Base-by-base conservation (phyloP, 2,329 filamentous ascomycete species). In the Arachnopeziza araneosa region DNA sequence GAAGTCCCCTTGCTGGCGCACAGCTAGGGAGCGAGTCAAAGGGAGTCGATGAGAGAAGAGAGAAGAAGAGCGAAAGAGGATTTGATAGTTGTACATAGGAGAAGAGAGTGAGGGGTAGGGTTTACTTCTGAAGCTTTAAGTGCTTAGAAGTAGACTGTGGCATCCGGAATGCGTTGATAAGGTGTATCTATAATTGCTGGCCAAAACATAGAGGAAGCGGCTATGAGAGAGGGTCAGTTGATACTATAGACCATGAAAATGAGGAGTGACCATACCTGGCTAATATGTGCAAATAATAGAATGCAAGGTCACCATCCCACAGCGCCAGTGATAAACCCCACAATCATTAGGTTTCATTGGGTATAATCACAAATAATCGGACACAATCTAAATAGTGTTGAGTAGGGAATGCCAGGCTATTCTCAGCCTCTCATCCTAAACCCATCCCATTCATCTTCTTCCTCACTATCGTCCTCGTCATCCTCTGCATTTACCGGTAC, bases 391-490 rank as follows among this genome's bases (percentile, higher is more conserved):
- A 19, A 44, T 14, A 17, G 4, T 7, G 12, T 44, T 17, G 10
- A 17, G 36, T 44, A 8, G 3, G 36, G 17, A 12, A 17, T 19
- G 6, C 26, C 9, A 30, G 26, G 17, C 4, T 44, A 12, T 44
- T 19, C 12, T 56, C 23, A 56, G 1, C 22, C 23, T 32, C 48
- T 51, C 24, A 51, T 50, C 24, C 44, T 55, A 49, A 59, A 59
- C 32, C 48, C 36, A 55, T 59, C 44, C 59, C 59, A 60, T 24
- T 55, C 55, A 17, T 60, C 59, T 24, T 60, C 59, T 21, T 63
- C 59, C 6, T 64, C 60, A 2, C 61, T 62, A 5, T 62, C 55
- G 14, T 60, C 62, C 24, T 62, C 55, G 14, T 52, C 50, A 17
- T 52, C 22, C 24, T 32, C 24, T 24, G 22, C 21, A 5, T 32